Conservation (phyloP, 768 basidiomycete genomes). For the Leccinum subtestaceum region DNA sequence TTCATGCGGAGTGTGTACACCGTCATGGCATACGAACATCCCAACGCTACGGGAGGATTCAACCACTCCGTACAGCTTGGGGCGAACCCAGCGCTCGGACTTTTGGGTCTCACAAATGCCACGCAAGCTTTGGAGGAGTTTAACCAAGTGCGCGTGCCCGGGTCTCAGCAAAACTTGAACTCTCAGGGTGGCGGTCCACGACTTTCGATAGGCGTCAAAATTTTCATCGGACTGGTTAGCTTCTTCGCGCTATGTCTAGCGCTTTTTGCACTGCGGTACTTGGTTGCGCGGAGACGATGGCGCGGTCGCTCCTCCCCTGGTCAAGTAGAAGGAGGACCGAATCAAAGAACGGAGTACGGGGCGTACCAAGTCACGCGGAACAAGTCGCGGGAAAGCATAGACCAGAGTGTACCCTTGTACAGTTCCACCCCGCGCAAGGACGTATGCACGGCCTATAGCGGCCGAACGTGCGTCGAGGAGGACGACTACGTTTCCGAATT, state of each 20-base stretch:
- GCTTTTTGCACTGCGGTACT: constrained; percentile 56
- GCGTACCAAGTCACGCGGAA: constrained; percentile 38
- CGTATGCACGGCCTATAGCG: constrained; percentile 3
- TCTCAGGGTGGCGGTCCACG: constrained; percentile 32
- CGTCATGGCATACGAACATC: constrained; percentile 65
- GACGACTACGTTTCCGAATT: constrained; percentile 13
- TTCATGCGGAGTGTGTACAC: constrained; percentile 77
- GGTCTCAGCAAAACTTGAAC: constrained; percentile 7
- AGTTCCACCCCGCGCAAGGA: constrained; percentile 36
- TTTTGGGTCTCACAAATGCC: constrained; percentile 62
- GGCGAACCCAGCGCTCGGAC: constrained; percentile 49
- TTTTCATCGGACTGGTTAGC: constrained; percentile 55
- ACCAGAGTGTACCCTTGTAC: constrained; percentile 37
- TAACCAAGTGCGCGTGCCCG: constrained; percentile 60
- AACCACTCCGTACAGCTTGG: constrained; percentile 23
- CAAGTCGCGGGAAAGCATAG: constrained; percentile 24
- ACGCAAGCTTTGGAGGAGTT: constrained; percentile 65
- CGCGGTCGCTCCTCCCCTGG: constrained; percentile 14
- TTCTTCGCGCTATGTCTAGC: constrained; percentile 55
- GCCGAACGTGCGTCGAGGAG: constrained; percentile 5
- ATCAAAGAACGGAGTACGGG: constrained; percentile 13
- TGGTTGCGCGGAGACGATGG: constrained; percentile 41
- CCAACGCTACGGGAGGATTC: constrained; percentile 46
- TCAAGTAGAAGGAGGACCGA: constrained; percentile 13
- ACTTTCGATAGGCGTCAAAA: constrained; percentile 58